Evolutionary conservation across 1,139 yeast genomes (phyloP).

Genomic region (Suhomyces ambrosiae): DNA sequence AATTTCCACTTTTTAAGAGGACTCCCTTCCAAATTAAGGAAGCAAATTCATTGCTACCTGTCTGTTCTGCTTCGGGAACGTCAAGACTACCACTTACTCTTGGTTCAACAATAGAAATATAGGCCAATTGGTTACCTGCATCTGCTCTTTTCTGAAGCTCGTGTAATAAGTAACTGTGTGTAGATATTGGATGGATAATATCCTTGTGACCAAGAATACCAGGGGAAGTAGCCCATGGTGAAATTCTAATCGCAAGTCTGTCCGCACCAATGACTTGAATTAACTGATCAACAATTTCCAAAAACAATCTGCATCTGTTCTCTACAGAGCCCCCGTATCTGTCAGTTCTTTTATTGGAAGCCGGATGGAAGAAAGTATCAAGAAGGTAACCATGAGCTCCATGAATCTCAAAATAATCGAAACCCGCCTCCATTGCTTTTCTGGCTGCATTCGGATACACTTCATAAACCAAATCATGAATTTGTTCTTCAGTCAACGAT

Average conservation of each 20-base stretch:
- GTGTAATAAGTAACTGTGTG: constrained; percentile 31
- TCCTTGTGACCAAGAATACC: constrained; percentile 36
- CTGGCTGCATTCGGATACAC: constrained; percentile 21
- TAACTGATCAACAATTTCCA: constrained; percentile 30
- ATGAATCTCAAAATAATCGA: constrained; percentile 21
- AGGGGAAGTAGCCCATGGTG: constrained; percentile 56
- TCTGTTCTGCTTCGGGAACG: constrained; percentile 7
- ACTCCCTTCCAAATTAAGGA: constrained; percentile 19
- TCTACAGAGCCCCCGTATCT: constrained; percentile 23
- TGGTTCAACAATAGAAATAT: constrained; percentile 18
- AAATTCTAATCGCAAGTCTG: constrained; percentile 57
- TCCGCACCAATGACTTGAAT: constrained; percentile 47
- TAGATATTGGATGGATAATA: constrained; percentile 25
- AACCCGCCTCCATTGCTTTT: constrained; percentile 20
- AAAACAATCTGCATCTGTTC: constrained; percentile 18
- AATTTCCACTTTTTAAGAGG: constrained; percentile 15
- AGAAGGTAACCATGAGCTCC: constrained; percentile 22
- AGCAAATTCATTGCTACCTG: constrained; percentile 15
- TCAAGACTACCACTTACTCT: constrained; percentile 18
- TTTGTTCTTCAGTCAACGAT: constrained; percentile 16
- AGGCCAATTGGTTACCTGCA: constrained; percentile 33
- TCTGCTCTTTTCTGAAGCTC: constrained; percentile 44
- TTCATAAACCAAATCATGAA: constrained; percentile 14
- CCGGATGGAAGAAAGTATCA: constrained; percentile 17
- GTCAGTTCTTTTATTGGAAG: constrained; percentile 20